These are phyloP conservation scores for Neopestalotiopsis sp. DNA, from an alignment of 2,329 filamentous ascomycete genomes.

Conservation along the genomic window DNA sequence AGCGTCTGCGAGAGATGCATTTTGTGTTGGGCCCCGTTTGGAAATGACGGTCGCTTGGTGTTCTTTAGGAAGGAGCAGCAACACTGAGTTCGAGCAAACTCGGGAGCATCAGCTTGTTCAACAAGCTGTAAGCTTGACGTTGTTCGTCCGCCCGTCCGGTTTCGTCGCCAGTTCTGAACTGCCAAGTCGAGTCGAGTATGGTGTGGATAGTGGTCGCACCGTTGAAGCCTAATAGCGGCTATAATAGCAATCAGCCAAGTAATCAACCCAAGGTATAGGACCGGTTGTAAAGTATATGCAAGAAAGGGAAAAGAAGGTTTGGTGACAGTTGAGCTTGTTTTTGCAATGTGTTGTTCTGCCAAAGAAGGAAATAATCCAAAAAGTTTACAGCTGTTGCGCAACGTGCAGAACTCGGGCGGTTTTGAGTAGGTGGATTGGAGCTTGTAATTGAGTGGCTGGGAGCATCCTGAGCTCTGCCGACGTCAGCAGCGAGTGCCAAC, in stretches of 20 bases:
- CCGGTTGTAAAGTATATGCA: not conserved
- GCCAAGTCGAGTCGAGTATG: conserved; percentile 8
- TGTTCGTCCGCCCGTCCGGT: not conserved
- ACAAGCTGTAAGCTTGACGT: not conserved
- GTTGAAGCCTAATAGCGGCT: conserved; percentile 13
- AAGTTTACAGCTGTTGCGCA: not conserved
- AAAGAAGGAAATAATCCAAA: not conserved
- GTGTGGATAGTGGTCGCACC: conserved; percentile 3
- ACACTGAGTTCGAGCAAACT: not conserved
- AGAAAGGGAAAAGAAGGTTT: conserved; percentile 8
- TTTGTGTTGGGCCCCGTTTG: conserved; percentile 4
- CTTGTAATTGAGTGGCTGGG: conserved; percentile 19
- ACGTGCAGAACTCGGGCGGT: not conserved
- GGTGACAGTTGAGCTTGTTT: not conserved
- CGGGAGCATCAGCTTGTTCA: not conserved
- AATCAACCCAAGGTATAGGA: not conserved
- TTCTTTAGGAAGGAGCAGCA: not conserved
- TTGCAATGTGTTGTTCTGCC: not conserved
- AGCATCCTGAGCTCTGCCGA: conserved; percentile 8
- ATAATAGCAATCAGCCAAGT: not conserved
- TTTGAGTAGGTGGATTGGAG: conserved; percentile 15
- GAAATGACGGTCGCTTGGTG: not conserved
- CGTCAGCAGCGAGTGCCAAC: conserved; percentile 6
- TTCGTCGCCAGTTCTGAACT: not conserved
- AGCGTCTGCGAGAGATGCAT: conserved; percentile 47